Percentiles rank a stretch among this genome's conserved stretches.
Conservation (phyloP, 179 eudicot genomes). For the Sideroxylon spinosum region DNA sequence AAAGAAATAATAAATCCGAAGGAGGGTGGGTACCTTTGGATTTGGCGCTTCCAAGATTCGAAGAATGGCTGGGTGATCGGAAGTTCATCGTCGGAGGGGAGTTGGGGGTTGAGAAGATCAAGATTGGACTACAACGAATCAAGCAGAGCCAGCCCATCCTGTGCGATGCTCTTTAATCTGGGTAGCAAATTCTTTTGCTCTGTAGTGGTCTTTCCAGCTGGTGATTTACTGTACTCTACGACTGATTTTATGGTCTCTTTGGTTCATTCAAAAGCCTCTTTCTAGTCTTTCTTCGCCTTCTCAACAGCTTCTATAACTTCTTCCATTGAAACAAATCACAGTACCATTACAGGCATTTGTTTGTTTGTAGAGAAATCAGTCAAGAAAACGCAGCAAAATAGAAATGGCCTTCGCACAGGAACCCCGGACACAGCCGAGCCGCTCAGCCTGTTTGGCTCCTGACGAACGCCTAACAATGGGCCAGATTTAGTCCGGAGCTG, state of each 20-base stretch:
- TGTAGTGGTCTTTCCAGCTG: slow-evolving; percentile 11
- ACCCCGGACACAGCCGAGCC: no score
- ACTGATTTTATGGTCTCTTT: slow-evolving; percentile 54
- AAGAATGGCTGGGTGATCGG: slow-evolving; percentile 59
- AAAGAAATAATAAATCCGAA: no score
- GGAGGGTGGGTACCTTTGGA: slow-evolving; percentile 44
- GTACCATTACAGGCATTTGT: not conserved
- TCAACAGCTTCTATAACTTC: slow-evolving; percentile 66
- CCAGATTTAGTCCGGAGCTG: no score
- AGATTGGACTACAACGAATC: slow-evolving; percentile 55
- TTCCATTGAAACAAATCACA: slow-evolving; percentile 40
- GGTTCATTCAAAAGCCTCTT: slow-evolving; percentile 47
- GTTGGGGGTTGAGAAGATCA: slow-evolving; percentile 85
- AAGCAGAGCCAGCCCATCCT: slow-evolving; percentile 64
- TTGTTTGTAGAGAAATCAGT: not conserved
- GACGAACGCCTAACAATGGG: no score
- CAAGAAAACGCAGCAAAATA: not conserved
- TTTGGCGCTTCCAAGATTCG: slow-evolving; percentile 64
- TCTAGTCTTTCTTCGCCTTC: slow-evolving; percentile 74
- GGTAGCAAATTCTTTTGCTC: slow-evolving; percentile 57
- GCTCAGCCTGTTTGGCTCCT: no score
- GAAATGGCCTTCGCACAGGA: not conserved
- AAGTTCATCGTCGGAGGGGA: slow-evolving; percentile 54
- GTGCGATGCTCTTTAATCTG: slow-evolving; percentile 77
- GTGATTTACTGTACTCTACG: slow-evolving; percentile 57